These are phyloP conservation scores for Syzygium jambos DNA, from an alignment of 345 rosid genomes.

Conservation along the genomic window DNA sequence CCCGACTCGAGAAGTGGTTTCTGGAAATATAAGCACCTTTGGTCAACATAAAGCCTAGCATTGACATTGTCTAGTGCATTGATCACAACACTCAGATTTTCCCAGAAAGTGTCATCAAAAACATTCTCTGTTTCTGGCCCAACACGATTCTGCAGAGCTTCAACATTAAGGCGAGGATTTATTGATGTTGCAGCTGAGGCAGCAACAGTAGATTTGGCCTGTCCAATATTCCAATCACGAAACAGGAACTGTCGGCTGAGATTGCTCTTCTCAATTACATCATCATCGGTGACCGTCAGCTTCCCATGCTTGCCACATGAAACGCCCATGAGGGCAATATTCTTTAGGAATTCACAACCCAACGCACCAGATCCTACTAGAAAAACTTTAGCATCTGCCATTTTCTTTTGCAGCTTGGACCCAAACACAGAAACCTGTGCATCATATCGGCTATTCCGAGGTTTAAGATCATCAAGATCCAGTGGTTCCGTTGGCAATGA, in stretches of 20 bases:
- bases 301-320: conserved; percentile 80
- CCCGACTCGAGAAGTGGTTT: conserved; percentile 99
- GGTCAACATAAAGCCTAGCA: conserved; percentile 96
- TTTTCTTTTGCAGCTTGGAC: conserved; percentile 81
- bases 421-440: conserved; percentile 99
- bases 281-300: conserved; percentile 93
- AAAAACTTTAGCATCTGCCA: conserved; percentile 80
- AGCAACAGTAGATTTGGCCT: conserved; percentile 97
- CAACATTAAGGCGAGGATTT: conserved; percentile 66
- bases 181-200: conserved; percentile 80
- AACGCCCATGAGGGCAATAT: conserved; percentile 96
- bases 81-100: conserved; percentile 68
- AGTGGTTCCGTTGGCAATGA: conserved; percentile 72
- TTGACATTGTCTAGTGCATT: conserved; percentile 96
- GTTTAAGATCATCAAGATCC: conserved; percentile 57
- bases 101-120: conserved; percentile 89
- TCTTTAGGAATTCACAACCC: conserved; percentile 95
- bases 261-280: conserved; percentile 97
- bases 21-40: conserved; percentile 95
- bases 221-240: conserved; percentile 99
- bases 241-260: conserved; percentile 97
- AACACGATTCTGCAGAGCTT: conserved; percentile 93
- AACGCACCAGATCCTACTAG: conserved; percentile 97
- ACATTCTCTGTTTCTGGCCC: conserved; percentile 91
- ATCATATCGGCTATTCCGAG: conserved; percentile 81